Conservation (phyloP, 371 early-diverging fungal species). For the Rhizopus delemar region DNA sequence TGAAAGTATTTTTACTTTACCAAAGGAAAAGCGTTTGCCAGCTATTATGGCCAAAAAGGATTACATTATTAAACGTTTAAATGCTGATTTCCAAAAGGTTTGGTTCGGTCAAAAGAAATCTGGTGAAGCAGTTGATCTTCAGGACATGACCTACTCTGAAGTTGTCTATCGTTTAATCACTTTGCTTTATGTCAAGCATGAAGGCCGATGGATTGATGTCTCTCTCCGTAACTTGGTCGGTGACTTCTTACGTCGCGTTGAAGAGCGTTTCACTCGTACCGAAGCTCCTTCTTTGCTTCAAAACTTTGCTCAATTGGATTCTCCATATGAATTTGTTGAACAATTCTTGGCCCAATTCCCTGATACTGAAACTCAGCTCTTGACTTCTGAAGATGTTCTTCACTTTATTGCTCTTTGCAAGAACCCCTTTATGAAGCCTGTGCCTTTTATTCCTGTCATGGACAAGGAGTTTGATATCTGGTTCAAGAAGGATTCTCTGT, state of each 20-base stretch:
- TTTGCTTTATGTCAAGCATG: conserved; percentile 79
- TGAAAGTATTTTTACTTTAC: conserved; percentile 85
- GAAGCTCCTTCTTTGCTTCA: conserved; percentile 69
- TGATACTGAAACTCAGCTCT: conserved; percentile 70
- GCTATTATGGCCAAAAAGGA: conserved; percentile 86
- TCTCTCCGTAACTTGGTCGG: conserved; percentile 82
- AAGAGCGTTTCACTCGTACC: conserved; percentile 83
- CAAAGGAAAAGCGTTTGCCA: conserved; percentile 85
- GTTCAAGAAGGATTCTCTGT: conserved; percentile 96
- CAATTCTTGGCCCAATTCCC: conserved; percentile 85
- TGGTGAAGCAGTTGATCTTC: conserved; percentile 74
- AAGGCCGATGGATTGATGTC: conserved; percentile 86
- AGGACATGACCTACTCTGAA: conserved; percentile 94
- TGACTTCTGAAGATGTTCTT: conserved; percentile 89
- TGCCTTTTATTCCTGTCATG: conserved; percentile 89
- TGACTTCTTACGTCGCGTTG: conserved; percentile 87
- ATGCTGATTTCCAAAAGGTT: conserved; percentile 91
- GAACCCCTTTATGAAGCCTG: conserved; percentile 86
- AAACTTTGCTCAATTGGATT: conserved; percentile 68
- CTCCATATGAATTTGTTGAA: conserved; percentile 67
- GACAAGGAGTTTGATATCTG: conserved; percentile 92
- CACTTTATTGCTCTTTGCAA: conserved; percentile 86
- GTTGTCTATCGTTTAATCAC: conserved; percentile 84
- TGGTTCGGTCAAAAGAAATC: conserved; percentile 92
- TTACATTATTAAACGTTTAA: conserved; percentile 89